Conservation (phyloP, 768 basidiomycete species). For the Kwoniella europaea region DNA sequence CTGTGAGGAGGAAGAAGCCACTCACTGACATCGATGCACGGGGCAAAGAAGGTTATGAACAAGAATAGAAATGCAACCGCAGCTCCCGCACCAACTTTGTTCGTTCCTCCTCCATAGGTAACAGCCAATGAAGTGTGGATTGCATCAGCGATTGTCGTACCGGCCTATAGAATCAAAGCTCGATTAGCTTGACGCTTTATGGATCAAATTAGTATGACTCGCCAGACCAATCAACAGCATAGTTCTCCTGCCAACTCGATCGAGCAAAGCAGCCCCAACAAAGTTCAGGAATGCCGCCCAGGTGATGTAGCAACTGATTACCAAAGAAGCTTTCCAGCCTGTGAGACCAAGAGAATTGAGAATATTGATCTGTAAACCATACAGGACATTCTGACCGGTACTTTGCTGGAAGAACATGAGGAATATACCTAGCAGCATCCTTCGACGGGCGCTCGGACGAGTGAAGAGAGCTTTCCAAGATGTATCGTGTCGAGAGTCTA, state of each 20-base stretch:
- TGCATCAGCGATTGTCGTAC: not conserved
- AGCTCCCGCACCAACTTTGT: constrained; percentile 25
- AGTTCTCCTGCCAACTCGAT: constrained; percentile 31
- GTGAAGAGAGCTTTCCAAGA: constrained; percentile 3
- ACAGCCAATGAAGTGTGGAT: constrained; percentile 4
- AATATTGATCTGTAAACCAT: constrained; percentile 10
- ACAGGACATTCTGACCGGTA: constrained; percentile 17
- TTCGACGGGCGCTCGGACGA: constrained; percentile 1
- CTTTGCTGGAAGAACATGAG: constrained; percentile 11
- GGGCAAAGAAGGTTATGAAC: constrained; percentile 32
- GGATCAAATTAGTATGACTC: not conserved
- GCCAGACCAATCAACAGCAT: constrained; percentile 27
- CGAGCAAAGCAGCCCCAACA: constrained; percentile 21
- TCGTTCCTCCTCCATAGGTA: not conserved
- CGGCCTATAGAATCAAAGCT: not conserved
- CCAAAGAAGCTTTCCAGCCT: constrained; percentile 8
- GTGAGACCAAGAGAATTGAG: constrained; percentile 9
- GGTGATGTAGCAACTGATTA: constrained; percentile 11
- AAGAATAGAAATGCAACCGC: constrained; percentile 37
- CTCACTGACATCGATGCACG: constrained; percentile 28
- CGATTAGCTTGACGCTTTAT: no score
- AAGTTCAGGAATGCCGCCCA: constrained; percentile 2
- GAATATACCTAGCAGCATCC: constrained; percentile 5
- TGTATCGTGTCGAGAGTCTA: constrained; percentile 4
- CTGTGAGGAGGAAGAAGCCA: not conserved